Base-by-base conservation (phyloP, 176 grass and related monocot species). In the Musa itinerans region DNA sequence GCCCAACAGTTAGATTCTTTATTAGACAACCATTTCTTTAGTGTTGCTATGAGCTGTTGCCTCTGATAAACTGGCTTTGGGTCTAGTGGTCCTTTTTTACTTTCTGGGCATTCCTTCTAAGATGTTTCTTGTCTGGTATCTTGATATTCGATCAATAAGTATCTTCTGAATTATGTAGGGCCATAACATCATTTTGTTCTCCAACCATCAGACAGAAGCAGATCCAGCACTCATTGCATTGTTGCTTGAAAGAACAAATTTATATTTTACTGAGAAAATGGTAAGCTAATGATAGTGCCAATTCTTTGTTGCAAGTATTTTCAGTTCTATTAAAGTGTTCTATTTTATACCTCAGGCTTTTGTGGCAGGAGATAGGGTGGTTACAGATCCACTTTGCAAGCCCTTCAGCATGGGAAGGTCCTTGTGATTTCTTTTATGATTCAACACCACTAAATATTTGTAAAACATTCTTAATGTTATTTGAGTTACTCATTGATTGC, bases 391-490 rank as follows among this genome's bases (percentile, higher is more conserved):
- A 12, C 95, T 99, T 82, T 99, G 95, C 84, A 99, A 99, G 73
- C 95, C 95, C 57, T 99, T 94, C 81, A 94, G 95, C 78, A 94
- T 99, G 95, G 90, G 95, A 89, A 99, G 95, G 95, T 94, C 59
- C 81, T 77, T 84, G 51, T 78, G 8, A 62, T 80, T 63, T 3
- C 8, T 54, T 73, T 53, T 23, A 54, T 6, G 34, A 34, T 34
- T 7, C 23, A 74, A 55, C 11, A 29, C 16, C 27, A 2, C 51
- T 43, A 43, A 74, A 27, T 14, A 12, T 74, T 56, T 27, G 23
- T 10, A 55, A 27, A 53, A 74, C 24, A 24, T 74, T 14, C 16
- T 74, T 20, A 13, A 27, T 10, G 16, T 74, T 24, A 24, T 29
- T 27, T 56, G 11, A 68, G 27, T 57, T 14, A 19, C 48, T 29